Conservation (phyloP, 306 rosid genomes). For the Bauhinia variegata region DNA sequence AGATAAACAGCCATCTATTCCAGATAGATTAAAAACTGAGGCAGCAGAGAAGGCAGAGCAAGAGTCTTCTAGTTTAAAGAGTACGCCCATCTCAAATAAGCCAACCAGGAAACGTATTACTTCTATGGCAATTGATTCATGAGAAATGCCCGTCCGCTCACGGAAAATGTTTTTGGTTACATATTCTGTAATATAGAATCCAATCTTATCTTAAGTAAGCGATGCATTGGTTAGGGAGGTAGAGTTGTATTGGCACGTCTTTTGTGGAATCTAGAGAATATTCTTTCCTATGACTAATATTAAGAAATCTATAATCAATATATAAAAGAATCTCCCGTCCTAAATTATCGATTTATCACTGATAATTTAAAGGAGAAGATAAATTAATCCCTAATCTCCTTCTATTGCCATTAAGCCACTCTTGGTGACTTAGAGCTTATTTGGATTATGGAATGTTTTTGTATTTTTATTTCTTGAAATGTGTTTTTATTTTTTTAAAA, state of each 20-base stretch:
- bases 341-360: too few relatives aligned
- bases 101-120: constrained; percentile 49
- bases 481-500: too few relatives aligned
- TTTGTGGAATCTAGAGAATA: neutral
- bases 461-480: too few relatives aligned
- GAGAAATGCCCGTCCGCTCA: constrained; percentile 28
- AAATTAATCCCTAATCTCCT: too few relatives aligned
- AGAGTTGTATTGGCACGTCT: neutral
- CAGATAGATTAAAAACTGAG: neutral
- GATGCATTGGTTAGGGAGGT: neutral
- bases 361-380: too few relatives aligned
- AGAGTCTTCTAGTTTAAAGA: neutral
- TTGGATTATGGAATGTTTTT: too few relatives aligned
- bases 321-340: too few relatives aligned
- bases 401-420: too few relatives aligned
- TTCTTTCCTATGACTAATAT: neutral
- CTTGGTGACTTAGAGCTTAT: too few relatives aligned
- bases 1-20: constrained; percentile 18
- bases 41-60: constrained; percentile 9
- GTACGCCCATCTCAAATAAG: constrained; percentile 35
- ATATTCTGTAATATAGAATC: constrained; percentile 30
- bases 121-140: constrained; percentile 43
- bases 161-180: constrained; percentile 16
- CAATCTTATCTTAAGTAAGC: neutral
- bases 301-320: too few relatives aligned